phyloP scores from a whole-genome alignment of 2,329 filamentous ascomycete genomes.

The Colletotrichum tanaceti region DNA sequence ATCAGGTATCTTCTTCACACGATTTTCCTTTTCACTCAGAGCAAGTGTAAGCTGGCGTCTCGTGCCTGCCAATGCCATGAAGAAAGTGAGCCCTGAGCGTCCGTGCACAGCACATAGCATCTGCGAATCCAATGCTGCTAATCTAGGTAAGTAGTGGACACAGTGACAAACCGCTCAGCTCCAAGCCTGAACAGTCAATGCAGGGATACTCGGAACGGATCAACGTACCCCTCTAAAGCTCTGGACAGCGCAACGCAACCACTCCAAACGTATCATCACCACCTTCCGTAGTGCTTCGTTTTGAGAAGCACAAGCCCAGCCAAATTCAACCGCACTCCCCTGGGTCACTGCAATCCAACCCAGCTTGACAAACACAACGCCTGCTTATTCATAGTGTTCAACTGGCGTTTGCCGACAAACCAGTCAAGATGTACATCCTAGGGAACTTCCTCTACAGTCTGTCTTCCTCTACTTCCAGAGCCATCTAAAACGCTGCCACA shows the following conservation, averaged over 20 bases:
- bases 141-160: not conserved
- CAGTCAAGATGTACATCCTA: constrained; percentile 71
- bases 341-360: not conserved
- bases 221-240: constrained; percentile 25
- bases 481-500: not conserved
- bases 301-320: constrained; percentile 1
- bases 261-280: constrained; percentile 15
- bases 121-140: constrained; percentile 7
- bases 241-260: constrained; percentile 31
- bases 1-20: constrained; percentile 15
- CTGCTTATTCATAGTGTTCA: not conserved
- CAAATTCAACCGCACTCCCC: not conserved
- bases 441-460: constrained; percentile 76
- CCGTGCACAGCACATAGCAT: constrained; percentile 26
- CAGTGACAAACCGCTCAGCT: constrained; percentile 18
- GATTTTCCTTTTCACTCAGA: constrained; percentile 19
- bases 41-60: constrained; percentile 39
- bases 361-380: constrained; percentile 14
- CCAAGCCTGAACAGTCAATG: not conserved
- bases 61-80: constrained; percentile 32
- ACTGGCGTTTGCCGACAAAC: constrained; percentile 1
- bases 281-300: constrained; percentile 10
- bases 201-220: constrained; percentile 34
- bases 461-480: constrained; percentile 8
- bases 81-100: constrained; percentile 21